Evolutionary conservation across 371 early-diverging fungal genomes (phyloP).

Genomic region (Syncephalastrum monosporum): DNA sequence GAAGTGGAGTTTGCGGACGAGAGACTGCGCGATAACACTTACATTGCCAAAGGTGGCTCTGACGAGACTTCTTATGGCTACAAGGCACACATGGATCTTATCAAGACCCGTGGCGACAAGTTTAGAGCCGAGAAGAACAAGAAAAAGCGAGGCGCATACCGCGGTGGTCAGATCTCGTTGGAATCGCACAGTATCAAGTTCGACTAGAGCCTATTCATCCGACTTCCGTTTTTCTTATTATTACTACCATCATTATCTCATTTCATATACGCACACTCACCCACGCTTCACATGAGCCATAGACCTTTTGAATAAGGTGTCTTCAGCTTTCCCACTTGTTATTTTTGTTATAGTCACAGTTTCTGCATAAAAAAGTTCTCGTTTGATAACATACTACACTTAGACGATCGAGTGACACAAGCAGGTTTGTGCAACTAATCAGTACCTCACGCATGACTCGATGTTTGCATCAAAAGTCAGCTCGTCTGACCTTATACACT

Average conservation of each 20-base stretch:
- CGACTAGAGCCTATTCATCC: conserved; percentile 17
- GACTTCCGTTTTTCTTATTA: not conserved
- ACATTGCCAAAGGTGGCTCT: conserved; percentile 67
- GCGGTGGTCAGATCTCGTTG: conserved; percentile 89
- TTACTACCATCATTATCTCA: not conserved
- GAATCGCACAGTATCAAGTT: conserved; percentile 92
- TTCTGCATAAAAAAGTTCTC: too few relatives aligned
- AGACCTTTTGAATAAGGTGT: too few relatives aligned
- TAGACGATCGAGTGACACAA: too few relatives aligned
- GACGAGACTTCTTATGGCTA: conserved; percentile 77
- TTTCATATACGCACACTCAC: not conserved
- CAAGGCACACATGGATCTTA: conserved; percentile 91
- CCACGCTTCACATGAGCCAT: too few relatives aligned
- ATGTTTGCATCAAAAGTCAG: too few relatives aligned
- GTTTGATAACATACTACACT: too few relatives aligned
- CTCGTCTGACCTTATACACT: too few relatives aligned
- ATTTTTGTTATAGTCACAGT: too few relatives aligned
- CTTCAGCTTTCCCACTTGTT: too few relatives aligned
- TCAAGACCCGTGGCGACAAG: conserved; percentile 88
- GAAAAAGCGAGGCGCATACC: conserved; percentile 96
- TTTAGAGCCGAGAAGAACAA: conserved; percentile 97
- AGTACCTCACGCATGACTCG: too few relatives aligned
- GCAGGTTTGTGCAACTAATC: too few relatives aligned
- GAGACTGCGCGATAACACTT: conserved; percentile 82
- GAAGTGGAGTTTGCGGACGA: conserved; percentile 82